These are phyloP conservation scores for Quercus variabilis DNA, from an alignment of 306 rosid species.

Conservation along the genomic window DNA sequence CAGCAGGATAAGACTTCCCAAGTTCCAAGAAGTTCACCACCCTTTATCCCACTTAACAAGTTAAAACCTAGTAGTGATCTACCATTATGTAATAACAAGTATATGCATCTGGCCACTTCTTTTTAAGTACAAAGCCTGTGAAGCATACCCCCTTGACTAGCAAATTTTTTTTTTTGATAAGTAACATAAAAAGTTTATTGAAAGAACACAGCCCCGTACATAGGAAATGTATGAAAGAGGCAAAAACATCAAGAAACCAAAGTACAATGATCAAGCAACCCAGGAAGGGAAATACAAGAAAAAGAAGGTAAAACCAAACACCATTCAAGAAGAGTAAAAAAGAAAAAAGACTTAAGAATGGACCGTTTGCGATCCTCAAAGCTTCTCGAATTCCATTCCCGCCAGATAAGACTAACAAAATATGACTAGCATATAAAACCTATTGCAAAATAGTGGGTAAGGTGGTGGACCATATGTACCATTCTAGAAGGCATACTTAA, in stretches of 20 bases:
- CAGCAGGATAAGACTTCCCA: constrained; percentile 8
- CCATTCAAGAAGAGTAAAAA: no score
- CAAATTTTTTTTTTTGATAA: neutral
- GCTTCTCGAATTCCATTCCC: no score
- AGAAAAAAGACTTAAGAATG: no score
- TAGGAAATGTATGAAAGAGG: no score
- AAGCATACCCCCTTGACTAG: neutral
- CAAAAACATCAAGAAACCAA: no score
- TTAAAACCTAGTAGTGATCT: neutral
- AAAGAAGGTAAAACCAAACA: no score
- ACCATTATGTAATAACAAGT: neutral
- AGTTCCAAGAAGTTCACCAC: neutral
- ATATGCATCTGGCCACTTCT: constrained; percentile 3
- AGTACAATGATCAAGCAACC: no score
- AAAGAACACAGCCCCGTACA: no score
- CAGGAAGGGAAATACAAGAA: no score
- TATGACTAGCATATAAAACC: neutral
- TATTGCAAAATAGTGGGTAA: neutral
- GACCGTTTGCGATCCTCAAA: no score
- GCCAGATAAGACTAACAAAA: neutral
- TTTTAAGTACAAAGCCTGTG: neutral
- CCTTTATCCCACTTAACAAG: neutral
- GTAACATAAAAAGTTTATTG: no score
- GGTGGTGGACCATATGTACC: neutral
- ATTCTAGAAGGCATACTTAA: neutral